Percentiles rank a stretch among this genome's conserved stretches.
Conservation (phyloP, 352 stramenopile genomes). For the Phytophthora syringae region DNA sequence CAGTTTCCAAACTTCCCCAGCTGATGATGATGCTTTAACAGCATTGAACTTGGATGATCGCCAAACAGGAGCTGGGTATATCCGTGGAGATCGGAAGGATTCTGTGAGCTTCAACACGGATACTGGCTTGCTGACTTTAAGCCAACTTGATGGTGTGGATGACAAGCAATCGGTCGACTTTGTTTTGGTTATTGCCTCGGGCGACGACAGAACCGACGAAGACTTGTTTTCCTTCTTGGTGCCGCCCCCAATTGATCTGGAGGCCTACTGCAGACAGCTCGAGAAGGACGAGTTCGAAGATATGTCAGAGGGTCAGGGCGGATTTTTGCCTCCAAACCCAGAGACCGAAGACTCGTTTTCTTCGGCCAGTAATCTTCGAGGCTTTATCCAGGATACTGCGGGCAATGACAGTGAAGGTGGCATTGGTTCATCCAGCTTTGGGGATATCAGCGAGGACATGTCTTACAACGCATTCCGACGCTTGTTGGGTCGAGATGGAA, state of each 20-base stretch:
- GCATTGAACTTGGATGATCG: slow-evolving; percentile 16
- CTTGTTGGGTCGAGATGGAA: slow-evolving; percentile 45
- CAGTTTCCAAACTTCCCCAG: slow-evolving; percentile 24
- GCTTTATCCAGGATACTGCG: slow-evolving; percentile 31
- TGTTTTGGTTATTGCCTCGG: slow-evolving; percentile 84
- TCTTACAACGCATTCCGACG: slow-evolving; percentile 60
- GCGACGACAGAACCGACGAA: slow-evolving; percentile 84
- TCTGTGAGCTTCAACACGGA: slow-evolving; percentile 23
- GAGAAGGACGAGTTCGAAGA: slow-evolving; percentile 81
- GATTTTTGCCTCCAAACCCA: background rate
- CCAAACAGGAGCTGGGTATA: slow-evolving; percentile 13
- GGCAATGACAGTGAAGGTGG: slow-evolving; percentile 19
- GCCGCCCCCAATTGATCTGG: slow-evolving; percentile 80
- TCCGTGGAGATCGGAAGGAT: slow-evolving; percentile 25
- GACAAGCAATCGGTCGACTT: slow-evolving; percentile 71
- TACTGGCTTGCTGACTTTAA: slow-evolving; percentile 6
- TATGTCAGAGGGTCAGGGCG: slow-evolving; percentile 22
- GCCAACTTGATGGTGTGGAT: slow-evolving; percentile 28
- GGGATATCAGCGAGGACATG: slow-evolving; percentile 36
- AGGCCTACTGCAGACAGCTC: slow-evolving; percentile 78
- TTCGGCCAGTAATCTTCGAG: slow-evolving; percentile 19
- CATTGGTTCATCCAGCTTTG: slow-evolving; percentile 33
- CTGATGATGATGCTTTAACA: slow-evolving; percentile 15
- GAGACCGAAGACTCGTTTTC: slow-evolving; percentile 20
- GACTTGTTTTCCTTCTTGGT: slow-evolving; percentile 83